phyloP scores from a whole-genome alignment of 345 rosid species.

The Dipteronia sinensis region DNA sequence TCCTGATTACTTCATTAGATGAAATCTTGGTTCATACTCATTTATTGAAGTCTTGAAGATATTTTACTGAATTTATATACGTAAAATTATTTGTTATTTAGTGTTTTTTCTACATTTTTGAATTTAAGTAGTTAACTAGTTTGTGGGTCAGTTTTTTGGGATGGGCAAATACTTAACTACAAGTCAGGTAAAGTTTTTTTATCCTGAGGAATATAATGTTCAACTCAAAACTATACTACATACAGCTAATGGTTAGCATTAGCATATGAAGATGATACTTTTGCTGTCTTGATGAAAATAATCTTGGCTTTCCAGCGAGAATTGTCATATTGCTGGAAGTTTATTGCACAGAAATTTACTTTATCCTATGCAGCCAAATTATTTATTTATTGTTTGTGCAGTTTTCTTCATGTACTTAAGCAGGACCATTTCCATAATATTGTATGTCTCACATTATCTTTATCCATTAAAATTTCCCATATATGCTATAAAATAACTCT shows the following conservation, averaged over 20 bases:
- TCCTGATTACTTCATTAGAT: not conserved
- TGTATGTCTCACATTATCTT: not conserved
- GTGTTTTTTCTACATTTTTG: not conserved
- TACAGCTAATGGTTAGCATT: not conserved
- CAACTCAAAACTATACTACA: not conserved
- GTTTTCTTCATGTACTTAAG: not conserved
- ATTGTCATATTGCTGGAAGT: not conserved
- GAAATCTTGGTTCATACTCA: not conserved
- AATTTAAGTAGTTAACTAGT: not conserved
- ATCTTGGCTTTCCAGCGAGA: not conserved
- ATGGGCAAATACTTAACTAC: not conserved
- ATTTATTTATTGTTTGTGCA: not conserved
- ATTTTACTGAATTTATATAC: not conserved
- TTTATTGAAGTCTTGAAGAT: not conserved
- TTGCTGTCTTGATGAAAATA: conserved; percentile 5
- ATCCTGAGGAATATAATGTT: not conserved
- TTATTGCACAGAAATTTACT: not conserved
- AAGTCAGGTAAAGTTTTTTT: not conserved
- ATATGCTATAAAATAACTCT: not conserved
- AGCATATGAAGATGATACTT: not conserved
- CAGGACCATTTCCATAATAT: not conserved
- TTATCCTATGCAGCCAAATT: not conserved
- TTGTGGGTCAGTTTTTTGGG: not conserved
- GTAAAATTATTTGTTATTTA: not conserved
- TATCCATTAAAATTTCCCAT: conserved; percentile 1